Conservation (phyloP, 345 rosid genomes). For the Punica granatum region DNA sequence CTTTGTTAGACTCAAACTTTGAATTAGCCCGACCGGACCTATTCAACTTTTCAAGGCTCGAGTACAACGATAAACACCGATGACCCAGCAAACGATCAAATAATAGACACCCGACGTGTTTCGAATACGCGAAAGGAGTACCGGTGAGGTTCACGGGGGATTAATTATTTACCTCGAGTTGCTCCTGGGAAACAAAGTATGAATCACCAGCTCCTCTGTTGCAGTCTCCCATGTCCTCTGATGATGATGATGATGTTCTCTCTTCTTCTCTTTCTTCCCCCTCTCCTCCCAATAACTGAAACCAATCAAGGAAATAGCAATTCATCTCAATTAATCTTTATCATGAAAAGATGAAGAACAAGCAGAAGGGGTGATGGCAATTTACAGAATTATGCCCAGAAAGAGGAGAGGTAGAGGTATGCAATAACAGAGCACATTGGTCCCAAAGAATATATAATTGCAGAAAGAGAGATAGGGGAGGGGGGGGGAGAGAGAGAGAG, state of each 20-base stretch:
- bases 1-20: background rate
- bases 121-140: background rate
- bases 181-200: slow-evolving; percentile 22
- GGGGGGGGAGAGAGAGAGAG: no score
- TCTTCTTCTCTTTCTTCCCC: background rate
- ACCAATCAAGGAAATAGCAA: background rate
- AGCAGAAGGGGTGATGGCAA: background rate
- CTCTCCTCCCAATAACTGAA: background rate
- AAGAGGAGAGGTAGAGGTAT: background rate
- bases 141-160: background rate
- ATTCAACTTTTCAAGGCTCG: background rate
- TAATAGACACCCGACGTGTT: background rate
- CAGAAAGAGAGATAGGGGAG: no score
- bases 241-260: no score
- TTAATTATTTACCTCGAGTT: background rate
- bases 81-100: no score
- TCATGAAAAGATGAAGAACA: background rate
- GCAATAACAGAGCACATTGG: background rate
- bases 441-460: background rate
- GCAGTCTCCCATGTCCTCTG: slow-evolving; percentile 36
- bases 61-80: background rate
- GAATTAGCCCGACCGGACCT: background rate
- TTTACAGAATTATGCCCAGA: background rate
- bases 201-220: slow-evolving; percentile 30
- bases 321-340: background rate